Evolutionary conservation across 2,329 filamentous ascomycete genomes (phyloP).

Genomic region (Penicillium sp.): DNA sequence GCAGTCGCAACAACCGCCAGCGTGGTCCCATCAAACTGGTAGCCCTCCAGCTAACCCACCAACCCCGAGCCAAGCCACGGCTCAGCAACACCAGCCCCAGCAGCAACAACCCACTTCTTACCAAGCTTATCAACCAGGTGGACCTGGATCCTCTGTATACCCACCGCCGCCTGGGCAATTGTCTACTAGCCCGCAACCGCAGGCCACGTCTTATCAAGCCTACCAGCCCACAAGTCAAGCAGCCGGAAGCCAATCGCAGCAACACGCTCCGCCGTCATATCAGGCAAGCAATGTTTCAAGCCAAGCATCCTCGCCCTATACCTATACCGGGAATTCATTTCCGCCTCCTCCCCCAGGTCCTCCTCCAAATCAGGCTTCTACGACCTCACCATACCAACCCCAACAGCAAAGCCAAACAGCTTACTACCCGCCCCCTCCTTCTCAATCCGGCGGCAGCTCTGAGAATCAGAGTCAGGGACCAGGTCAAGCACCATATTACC

Average conservation of each 20-base stretch:
- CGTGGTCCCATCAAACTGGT: not conserved
- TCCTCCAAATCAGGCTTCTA: conserved; percentile 22
- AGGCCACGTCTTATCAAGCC: no score
- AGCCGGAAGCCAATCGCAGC: not conserved
- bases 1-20: conserved; percentile 2
- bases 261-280: conserved; percentile 7
- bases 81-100: not conserved
- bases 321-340: conserved; percentile 32
- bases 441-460: conserved; percentile 6
- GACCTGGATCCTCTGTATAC: not conserved
- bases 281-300: conserved; percentile 7
- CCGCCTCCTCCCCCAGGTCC: conserved; percentile 38
- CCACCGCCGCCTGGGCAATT: conserved; percentile 2
- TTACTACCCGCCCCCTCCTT: conserved; percentile 8
- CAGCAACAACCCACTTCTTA: conserved; percentile 1
- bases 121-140: conserved; percentile 1
- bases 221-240: no score
- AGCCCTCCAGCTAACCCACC: conserved; percentile 2
- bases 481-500: conserved; percentile 37
- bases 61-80: conserved; percentile 3
- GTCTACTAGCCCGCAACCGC: not conserved
- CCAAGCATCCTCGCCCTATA: conserved; percentile 18
- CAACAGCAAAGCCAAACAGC: conserved; percentile 15
- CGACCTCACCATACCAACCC: conserved; percentile 11
- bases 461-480: conserved; percentile 13